These are phyloP conservation scores for Lentinus polychrous DNA, from an alignment of 1,284 basidiomycete species.

Conservation along the genomic window DNA sequence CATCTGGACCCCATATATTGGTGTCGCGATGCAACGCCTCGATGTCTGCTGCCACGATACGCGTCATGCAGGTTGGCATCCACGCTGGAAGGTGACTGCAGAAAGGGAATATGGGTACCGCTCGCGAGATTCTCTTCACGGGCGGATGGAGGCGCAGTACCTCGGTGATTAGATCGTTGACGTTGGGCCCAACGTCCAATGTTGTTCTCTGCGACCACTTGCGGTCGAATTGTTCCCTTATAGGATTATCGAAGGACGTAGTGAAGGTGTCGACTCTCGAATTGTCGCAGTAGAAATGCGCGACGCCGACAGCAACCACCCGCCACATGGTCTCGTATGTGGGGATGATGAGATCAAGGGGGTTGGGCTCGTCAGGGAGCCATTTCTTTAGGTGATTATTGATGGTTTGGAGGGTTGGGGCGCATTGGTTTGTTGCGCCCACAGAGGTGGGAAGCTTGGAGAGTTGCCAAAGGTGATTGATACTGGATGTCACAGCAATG, in stretches of 20 bases:
- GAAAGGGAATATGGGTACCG: constrained; percentile 7
- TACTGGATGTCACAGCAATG: constrained; percentile 9
- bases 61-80: constrained; percentile 7
- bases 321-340: constrained; percentile 58
- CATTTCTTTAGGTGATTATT: constrained; percentile 28
- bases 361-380: constrained; percentile 30
- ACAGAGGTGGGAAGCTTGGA: constrained; percentile 12
- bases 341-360: constrained; percentile 47
- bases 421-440: background rate
- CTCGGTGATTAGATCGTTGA: constrained; percentile 10
- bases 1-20: constrained; percentile 18
- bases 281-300: constrained; percentile 27
- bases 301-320: constrained; percentile 41
- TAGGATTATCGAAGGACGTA: constrained; percentile 33
- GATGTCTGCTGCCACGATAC: constrained; percentile 33
- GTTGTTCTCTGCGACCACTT: background rate
- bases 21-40: constrained; percentile 31
- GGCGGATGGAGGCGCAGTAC: constrained; percentile 12
- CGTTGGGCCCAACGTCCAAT: background rate
- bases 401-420: background rate
- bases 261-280: constrained; percentile 25
- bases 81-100: constrained; percentile 7
- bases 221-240: constrained; percentile 26
- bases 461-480: constrained; percentile 13
- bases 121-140: constrained; percentile 8